Percentiles rank a stretch among this genome's conserved stretches.
Conservation (phyloP, 2,329 filamentous ascomycete species). For the Xylariaceae sp. region DNA sequence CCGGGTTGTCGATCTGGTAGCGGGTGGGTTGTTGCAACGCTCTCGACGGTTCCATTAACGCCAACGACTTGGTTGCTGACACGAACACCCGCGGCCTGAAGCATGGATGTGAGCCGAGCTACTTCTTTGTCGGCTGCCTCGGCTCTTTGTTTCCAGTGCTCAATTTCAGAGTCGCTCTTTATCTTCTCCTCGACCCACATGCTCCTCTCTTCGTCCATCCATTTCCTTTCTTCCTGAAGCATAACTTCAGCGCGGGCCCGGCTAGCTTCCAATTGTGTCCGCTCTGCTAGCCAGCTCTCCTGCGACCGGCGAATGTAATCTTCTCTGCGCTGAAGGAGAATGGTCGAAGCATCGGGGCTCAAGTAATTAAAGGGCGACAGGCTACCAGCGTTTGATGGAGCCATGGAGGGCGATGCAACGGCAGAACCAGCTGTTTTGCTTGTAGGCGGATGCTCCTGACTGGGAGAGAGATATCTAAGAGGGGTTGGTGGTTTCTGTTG, state of each 20-base stretch:
- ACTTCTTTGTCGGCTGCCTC: conserved; percentile 18
- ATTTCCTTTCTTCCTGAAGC: conserved; percentile 48
- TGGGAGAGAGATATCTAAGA: conserved; percentile 25
- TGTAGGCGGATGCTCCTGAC: conserved; percentile 26
- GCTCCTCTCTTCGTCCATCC: conserved; percentile 48
- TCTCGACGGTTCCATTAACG: no score
- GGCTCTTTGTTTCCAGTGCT: conserved; percentile 36
- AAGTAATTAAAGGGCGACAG: conserved; percentile 21
- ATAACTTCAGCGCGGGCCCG: conserved; percentile 49
- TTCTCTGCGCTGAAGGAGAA: conserved; percentile 24
- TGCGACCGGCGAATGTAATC: conserved; percentile 29
- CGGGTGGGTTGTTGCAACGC: no score
- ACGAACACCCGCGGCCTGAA: conserved; percentile 6
- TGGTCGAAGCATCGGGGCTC: conserved; percentile 17
- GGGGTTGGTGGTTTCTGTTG: conserved; percentile 15
- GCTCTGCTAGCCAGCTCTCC: conserved; percentile 50
- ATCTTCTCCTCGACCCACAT: conserved; percentile 43
- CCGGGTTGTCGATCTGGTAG: no score
- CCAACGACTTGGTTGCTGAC: no score
- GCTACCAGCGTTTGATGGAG: conserved; percentile 11
- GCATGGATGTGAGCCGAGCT: conserved; percentile 11
- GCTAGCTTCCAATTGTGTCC: conserved; percentile 48
- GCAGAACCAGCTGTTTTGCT: conserved; percentile 14
- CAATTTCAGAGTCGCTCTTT: conserved; percentile 37
- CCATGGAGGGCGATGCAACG: conserved; percentile 21